Conservation (phyloP, 176 grass and related monocot species). For the Avena insularis region DNA sequence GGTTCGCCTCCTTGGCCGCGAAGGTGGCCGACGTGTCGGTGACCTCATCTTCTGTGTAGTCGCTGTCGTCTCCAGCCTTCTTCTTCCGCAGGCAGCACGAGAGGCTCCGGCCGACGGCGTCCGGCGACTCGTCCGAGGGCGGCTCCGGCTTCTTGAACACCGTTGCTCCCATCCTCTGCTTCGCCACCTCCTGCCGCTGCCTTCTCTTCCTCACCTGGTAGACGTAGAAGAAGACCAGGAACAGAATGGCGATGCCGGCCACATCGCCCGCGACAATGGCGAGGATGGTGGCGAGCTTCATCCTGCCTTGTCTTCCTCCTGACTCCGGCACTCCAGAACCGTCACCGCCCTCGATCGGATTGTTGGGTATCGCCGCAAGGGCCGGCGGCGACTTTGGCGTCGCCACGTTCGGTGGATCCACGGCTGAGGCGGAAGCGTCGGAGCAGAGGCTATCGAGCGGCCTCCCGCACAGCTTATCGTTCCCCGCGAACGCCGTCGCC, state of each 20-base stretch:
- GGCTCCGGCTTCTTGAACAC: conserved; percentile 58
- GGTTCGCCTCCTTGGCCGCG: conserved; percentile 47
- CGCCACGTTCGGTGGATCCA: conserved; percentile 49
- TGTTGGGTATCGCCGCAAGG: conserved; percentile 78
- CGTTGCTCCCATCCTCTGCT: conserved; percentile 46
- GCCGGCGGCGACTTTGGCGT: conserved; percentile 70
- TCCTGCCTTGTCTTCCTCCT: conserved; percentile 30
- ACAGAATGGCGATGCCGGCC: conserved; percentile 61
- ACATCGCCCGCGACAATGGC: conserved; percentile 71
- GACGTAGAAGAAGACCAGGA: conserved; percentile 61
- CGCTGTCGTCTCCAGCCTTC: conserved; percentile 56
- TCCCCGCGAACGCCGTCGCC: conserved; percentile 67
- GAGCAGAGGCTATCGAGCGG: conserved; percentile 69
- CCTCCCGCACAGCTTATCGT: conserved; percentile 68
- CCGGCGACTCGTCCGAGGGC: conserved; percentile 33
- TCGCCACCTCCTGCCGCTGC: conserved; percentile 39
- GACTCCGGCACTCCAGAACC: background rate
- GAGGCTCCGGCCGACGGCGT: conserved; percentile 44
- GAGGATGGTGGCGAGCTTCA: conserved; percentile 56
- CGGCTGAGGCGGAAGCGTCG: conserved; percentile 53
- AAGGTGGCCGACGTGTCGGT: conserved; percentile 63
- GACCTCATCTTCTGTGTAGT: conserved; percentile 55
- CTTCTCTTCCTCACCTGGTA: conserved; percentile 71
- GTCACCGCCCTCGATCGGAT: conserved; percentile 33
- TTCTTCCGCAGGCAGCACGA: conserved; percentile 79